Conservation (phyloP, 768 basidiomycete species). For the Rubroboletus pulcherrimus region DNA sequence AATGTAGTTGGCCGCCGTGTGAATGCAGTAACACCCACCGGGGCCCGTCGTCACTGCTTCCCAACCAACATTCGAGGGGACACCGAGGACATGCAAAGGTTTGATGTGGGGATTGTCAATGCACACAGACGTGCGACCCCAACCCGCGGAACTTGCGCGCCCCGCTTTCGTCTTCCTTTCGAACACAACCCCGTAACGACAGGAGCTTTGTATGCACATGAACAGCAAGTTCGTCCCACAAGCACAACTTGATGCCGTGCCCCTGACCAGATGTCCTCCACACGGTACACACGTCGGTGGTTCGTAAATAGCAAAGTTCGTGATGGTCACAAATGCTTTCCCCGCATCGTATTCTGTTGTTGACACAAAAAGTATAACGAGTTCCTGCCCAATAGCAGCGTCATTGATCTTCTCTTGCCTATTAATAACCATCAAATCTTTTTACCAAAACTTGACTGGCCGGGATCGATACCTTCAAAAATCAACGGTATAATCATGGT, state of each 20-base stretch:
- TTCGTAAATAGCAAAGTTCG: slow-evolving; percentile 11
- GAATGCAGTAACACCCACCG: no score
- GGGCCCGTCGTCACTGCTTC: no score
- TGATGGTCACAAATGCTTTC: slow-evolving; percentile 1
- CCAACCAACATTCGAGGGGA: no score
- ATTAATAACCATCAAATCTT: slow-evolving; percentile 8
- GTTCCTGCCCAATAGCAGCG: not conserved
- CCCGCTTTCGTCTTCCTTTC: not conserved
- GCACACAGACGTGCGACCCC: not conserved
- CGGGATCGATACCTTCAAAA: not conserved
- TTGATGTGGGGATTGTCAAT: no score
- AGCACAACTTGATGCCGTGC: no score
- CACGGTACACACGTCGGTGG: slow-evolving; percentile 6
- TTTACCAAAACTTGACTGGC: not conserved
- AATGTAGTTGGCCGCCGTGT: no score
- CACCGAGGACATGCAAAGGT: no score
- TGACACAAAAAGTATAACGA: slow-evolving; percentile 1
- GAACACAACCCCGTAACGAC: not conserved
- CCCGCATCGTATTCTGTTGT: not conserved
- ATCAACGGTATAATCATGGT: slow-evolving; percentile 1
- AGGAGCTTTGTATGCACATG: no score
- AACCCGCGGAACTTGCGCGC: not conserved
- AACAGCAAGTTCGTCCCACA: not conserved
- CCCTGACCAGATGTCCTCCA: slow-evolving; percentile 2
- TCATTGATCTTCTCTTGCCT: slow-evolving; percentile 2